phyloP scores from a whole-genome alignment of 2,329 filamentous ascomycete species.

The Fusarium globosum region DNA sequence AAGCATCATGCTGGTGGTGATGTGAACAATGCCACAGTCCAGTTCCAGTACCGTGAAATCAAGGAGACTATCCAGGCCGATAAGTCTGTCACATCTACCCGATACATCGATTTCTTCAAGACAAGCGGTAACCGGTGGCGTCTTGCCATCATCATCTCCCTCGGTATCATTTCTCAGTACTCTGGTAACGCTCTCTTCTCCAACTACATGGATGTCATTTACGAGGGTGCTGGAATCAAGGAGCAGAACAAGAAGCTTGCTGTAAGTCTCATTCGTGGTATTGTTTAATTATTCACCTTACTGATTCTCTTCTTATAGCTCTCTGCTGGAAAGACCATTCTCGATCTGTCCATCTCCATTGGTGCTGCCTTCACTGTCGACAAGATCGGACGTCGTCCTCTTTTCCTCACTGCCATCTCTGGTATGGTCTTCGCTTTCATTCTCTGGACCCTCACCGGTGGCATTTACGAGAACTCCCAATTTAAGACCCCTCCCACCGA shows the following conservation, averaged over 20 bases:
- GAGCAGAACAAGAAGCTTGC: constrained; percentile 67
- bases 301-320: constrained; percentile 41
- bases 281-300: background rate
- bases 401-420: constrained; percentile 62
- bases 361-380: constrained; percentile 63
- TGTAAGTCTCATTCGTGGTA: constrained; percentile 46
- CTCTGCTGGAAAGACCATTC: constrained; percentile 67
- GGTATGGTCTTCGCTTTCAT: constrained; percentile 62
- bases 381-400: constrained; percentile 62
- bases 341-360: constrained; percentile 68
- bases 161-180: constrained; percentile 76
- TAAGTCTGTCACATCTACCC: constrained; percentile 59
- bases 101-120: constrained; percentile 69
- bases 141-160: constrained; percentile 69
- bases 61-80: constrained; percentile 71
- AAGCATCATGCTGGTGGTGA: constrained; percentile 74
- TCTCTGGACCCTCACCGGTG: constrained; percentile 64
- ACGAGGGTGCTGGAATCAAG: constrained; percentile 69
- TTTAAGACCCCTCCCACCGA: constrained; percentile 27
- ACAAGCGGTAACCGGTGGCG: constrained; percentile 74
- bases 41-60: constrained; percentile 75
- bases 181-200: constrained; percentile 74
- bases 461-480: constrained; percentile 60
- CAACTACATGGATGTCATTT: constrained; percentile 74
- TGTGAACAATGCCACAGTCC: constrained; percentile 67